Conservation (phyloP, 495 filamentous ascomycete species). For the Alectoria sarmentosa region DNA sequence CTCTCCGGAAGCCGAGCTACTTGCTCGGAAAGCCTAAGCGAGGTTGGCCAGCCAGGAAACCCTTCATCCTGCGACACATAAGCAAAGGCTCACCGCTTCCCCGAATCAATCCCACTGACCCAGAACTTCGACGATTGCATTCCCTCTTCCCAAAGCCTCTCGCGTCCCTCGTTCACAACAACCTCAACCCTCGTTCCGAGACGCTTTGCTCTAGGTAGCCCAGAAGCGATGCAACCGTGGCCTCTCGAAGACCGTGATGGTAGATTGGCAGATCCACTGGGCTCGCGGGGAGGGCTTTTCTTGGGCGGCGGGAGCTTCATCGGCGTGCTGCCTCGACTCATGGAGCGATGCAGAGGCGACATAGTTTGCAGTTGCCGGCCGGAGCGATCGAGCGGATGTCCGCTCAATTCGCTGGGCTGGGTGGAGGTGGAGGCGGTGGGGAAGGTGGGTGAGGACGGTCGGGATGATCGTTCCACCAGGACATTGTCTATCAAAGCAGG, state of each 20-base stretch:
- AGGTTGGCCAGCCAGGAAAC: not conserved
- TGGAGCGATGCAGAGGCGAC: not conserved
- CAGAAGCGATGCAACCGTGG: not conserved
- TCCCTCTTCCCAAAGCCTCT: not conserved
- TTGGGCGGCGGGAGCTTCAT: not conserved
- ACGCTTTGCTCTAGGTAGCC: not conserved
- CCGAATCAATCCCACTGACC: not conserved
- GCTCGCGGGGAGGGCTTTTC: not conserved
- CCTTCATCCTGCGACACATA: not conserved
- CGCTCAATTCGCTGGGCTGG: conserved; percentile 13
- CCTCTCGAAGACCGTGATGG: not conserved
- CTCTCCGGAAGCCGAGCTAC: not conserved
- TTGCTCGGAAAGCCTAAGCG: not conserved
- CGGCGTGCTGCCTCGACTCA: not conserved
- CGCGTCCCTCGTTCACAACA: not conserved
- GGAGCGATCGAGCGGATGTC: not conserved
- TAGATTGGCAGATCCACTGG: not conserved
- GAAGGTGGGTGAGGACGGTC: conserved; percentile 17
- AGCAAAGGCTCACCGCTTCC: not conserved
- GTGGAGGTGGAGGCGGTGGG: conserved; percentile 19
- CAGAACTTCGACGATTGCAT: not conserved
- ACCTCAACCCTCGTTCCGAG: not conserved
- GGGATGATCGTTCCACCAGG: conserved; percentile 6
- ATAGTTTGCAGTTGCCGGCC: not conserved
- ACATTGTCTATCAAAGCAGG: not conserved